phyloP scores from a whole-genome alignment of 108 stramenopile genomes.

The Cyclotella sp. region DNA sequence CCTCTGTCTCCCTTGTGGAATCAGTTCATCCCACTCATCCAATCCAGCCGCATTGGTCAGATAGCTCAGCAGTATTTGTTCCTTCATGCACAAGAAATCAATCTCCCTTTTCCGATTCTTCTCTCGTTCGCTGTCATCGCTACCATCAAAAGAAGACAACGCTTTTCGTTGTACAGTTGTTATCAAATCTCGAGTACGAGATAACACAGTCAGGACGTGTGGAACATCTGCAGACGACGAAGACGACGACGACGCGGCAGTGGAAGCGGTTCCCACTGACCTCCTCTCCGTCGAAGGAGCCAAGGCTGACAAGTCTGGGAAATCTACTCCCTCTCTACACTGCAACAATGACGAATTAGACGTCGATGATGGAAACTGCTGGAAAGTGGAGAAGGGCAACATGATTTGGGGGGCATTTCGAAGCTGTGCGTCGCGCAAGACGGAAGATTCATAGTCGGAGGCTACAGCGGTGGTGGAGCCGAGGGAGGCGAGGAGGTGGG shows the following conservation, averaged over 20 bases:
- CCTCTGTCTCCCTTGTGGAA: conserved; percentile 21
- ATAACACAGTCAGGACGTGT: conserved; percentile 60
- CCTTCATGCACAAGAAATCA: conserved; percentile 54
- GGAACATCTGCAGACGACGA: conserved; percentile 54
- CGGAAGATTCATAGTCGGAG: conserved; percentile 65
- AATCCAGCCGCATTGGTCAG: conserved; percentile 51
- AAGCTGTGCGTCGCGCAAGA: conserved; percentile 64
- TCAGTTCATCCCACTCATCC: conserved; percentile 26
- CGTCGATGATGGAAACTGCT: neutral
- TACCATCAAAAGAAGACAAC: neutral
- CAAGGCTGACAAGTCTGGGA: conserved; percentile 49
- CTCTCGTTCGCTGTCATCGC: conserved; percentile 4
- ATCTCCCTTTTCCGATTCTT: conserved; percentile 26
- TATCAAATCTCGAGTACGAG: conserved; percentile 42
- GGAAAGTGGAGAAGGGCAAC: conserved; percentile 16
- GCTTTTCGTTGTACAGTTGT: conserved; percentile 16
- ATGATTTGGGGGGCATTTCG: conserved; percentile 58
- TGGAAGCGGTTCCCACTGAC: conserved; percentile 1
- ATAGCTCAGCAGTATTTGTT: conserved; percentile 65
- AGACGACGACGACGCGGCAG: neutral
- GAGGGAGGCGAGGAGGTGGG: conserved; percentile 65
- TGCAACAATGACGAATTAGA: conserved; percentile 18
- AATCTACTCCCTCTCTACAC: conserved; percentile 7
- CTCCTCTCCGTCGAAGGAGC: conserved; percentile 39
- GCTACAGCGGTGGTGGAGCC: conserved; percentile 53